Base-by-base conservation (phyloP, 306 rosid species). In the Leucaena leucocephala region DNA sequence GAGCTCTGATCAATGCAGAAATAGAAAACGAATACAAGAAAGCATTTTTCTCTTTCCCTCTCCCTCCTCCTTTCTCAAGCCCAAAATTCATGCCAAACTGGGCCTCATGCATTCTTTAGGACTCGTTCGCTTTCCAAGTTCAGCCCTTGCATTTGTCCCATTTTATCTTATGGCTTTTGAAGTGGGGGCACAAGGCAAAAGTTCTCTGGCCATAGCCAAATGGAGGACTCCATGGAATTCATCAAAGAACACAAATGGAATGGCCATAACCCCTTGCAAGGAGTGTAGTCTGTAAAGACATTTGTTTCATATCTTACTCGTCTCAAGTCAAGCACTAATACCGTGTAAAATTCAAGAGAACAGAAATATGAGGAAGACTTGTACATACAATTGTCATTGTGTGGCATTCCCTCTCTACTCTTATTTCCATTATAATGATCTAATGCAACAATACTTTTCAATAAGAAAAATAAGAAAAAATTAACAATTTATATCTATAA, bases 1-100 rank as follows among this genome's bases (percentile, higher is more conserved):
- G 77, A 66, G 71, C 59, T 54, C 54, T 36, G 13, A 40, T 54
- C 45, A 48, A 43, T 74, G 34, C 59, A 49, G 75, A 66, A 54
- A 21, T 58, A 19, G 19, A 50, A 55, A 64, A 61, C 77, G n/a
- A 78, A 67, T 58, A 55, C 59, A 61, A 27, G 27, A 27, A 27
- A 38, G 54, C 62, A 68, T 66, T 55, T 15, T 55, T 19, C 34
- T 19, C 12, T 54, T n/a, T 7, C 27, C 27, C 27, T 27, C 34
- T 55, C 62, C 5, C 13, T 8, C 0, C 13, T 16, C 57, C 57
- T 50, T 16, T 16, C 57, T 19, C 3, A 16, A 50, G 57, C 7
- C 57, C 19, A 50, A 16, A 16, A 50, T 50, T 15, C 8, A 16
- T 5, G 15, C 57, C 7, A 50, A 50, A 16, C 57, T 5, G 6